Base-by-base conservation (phyloP, 768 basidiomycete species). In the Hortiboletus flavorubellus region DNA sequence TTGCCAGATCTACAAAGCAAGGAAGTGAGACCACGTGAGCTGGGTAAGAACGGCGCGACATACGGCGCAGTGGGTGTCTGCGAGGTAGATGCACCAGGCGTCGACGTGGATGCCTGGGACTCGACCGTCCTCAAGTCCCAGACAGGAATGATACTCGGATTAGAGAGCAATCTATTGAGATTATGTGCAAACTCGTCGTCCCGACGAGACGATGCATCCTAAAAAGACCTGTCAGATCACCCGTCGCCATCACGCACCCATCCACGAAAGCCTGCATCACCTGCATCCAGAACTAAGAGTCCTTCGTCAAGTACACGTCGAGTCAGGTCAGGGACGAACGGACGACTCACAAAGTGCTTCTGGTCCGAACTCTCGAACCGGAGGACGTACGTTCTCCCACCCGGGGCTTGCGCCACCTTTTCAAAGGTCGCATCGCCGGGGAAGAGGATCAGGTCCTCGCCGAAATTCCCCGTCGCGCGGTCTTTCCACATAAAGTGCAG, bases 341-440 rank as follows among this genome's bases (percentile, higher is more conserved):
- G n/a, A n/a, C 26, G 16, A 77, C 85, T 71, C 65, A 95, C 93
- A 70, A 97, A 96, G 70, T 94, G 89, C 58, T 85, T 83, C 66
- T 92, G 89, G 68, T 92, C 82, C 14, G 93, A 95, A 21, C 90
- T 93, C 0, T 88, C 86, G 75, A 97, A 96, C 72, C 90, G 92
- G 69, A 96, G 86, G 58, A 95, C 90, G 62, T 90, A 92, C 5
- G 87, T 84, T 57, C 92, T 77, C 7, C 89, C 91, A 33, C 76
- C 76, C 0, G 73, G 66, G 10, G 87, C 80, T 64, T 91, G 83
- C 2, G 80, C 56, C 10, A 95, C 87, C 70, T 85, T 87, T 61
- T 78, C 78, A 66, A 97, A 92, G 1, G 78, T 81, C 4, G 93
- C 93, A 70, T 97, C 93, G 2, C 82, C 80, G 1, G 92, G 91